Base-by-base conservation (phyloP, 192 early-diverging fungal genomes). In the Phycomyces nitens region DNA sequence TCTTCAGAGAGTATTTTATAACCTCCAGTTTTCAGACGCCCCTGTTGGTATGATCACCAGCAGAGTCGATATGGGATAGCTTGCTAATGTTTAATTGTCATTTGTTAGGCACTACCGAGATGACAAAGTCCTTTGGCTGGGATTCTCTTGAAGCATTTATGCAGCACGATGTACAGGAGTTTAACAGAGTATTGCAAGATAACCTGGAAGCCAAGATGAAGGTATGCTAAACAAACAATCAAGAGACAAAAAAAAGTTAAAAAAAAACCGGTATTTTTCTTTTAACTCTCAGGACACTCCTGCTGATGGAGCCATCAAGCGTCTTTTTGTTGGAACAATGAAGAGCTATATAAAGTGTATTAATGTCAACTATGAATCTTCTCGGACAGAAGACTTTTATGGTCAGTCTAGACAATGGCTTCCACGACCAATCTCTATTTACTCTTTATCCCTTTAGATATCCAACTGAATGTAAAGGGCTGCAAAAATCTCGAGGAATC, bases 101-200 rank as follows among this genome's bases (percentile, higher is more conserved):
- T 16, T 20, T 29, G 20, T 21, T n/a, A 68, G 63, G 85, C 29
- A 99, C 97, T 1, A 94, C 84, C 3, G 97, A 98, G 77, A 78
- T 99, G 65, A 99, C 97, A 49, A 89, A 90, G 72, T 95, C 94
- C 0, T 99, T 99, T 86, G 97, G 97, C 24, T 99, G 97, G 97
- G 90, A 96, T 72, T 89, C 94, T 12, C 58, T 88, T 39, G 97
- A 98, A 39, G 88, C 92, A 21, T 99, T 97, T 65, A 89, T 87
- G 84, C 96, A 99, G 79, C 97, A 99, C 69, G 97, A 99, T 76
- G 91, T 98, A n/a, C 95, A 97, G 71, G 96, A 97, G 73, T 95
- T 99, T 68, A 96, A 96, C 75, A 84, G 97, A 52, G 93, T 97
- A 12, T 79, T 99, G 51, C 94, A 96, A 74, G 96, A 99, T 72